phyloP scores from a whole-genome alignment of 2,329 filamentous ascomycete genomes.

The Trichoderma pleuroti region DNA sequence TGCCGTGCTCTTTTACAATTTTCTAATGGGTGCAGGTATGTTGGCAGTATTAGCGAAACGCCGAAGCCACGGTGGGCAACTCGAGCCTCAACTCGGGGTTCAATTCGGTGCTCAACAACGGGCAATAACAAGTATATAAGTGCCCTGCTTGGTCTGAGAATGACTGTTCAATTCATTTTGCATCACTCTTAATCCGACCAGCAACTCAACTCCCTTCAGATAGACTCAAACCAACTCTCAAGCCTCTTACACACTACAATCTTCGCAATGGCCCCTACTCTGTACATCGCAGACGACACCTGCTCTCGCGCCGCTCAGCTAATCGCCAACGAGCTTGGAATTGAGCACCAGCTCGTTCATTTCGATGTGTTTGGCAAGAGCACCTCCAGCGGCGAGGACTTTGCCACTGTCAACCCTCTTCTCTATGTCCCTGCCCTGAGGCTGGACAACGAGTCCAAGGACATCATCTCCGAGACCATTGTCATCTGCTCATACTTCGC shows the following conservation, averaged over 20 bases:
- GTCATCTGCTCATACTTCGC: slow-evolving; percentile 5
- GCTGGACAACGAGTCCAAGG: neutral
- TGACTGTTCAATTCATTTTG: neutral
- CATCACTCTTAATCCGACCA: neutral
- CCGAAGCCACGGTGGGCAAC: neutral
- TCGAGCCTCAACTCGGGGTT: neutral
- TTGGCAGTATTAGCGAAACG: neutral
- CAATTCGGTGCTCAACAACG: neutral
- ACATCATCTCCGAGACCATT: neutral
- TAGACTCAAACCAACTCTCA: neutral
- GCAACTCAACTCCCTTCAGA: neutral
- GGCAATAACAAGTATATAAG: neutral
- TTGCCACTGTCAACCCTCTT: neutral
- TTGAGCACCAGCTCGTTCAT: neutral
- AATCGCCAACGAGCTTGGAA: neutral
- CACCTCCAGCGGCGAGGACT: neutral
- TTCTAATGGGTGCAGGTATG: neutral
- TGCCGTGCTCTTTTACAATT: neutral
- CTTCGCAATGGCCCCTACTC: neutral
- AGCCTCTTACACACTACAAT: neutral
- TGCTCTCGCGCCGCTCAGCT: slow-evolving; percentile 5
- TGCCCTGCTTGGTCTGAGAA: neutral
- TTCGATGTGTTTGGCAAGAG: slow-evolving; percentile 5
- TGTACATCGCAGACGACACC: slow-evolving; percentile 4
- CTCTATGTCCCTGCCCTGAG: neutral